Percentiles rank a stretch among this genome's conserved stretches.
phyloP scores from a whole-genome alignment of 768 basidiomycete genomes.

The Kwoniella sp. region DNA sequence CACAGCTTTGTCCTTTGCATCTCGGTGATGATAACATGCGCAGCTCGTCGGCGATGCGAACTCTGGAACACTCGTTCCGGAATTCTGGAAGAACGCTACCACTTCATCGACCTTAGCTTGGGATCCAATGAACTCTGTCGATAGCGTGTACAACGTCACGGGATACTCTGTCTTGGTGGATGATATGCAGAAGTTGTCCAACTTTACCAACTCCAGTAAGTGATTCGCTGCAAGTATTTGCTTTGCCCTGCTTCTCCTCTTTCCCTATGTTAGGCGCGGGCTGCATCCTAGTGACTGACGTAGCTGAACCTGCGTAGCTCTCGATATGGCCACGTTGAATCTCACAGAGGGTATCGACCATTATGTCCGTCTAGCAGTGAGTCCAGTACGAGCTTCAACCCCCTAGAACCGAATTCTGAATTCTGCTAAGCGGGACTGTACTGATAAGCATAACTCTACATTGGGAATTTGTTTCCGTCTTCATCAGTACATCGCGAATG shows the following conservation, averaged over 20 bases:
- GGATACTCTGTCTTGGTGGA: conserved; percentile 38
- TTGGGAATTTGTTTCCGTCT: too few species aligned
- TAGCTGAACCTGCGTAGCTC: conserved; percentile 11
- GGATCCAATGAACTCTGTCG: conserved; percentile 4
- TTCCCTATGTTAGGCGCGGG: too few species aligned
- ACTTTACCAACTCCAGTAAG: conserved; percentile 25
- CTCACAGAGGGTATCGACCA: conserved; percentile 27
- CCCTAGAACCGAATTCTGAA: too few species aligned
- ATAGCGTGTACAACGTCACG: conserved; percentile 19
- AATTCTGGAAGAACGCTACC: conserved; percentile 24
- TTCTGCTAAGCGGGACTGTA: too few species aligned
- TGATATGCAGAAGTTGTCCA: conserved; percentile 31
- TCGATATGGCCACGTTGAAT: conserved; percentile 15
- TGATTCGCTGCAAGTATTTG: too few species aligned
- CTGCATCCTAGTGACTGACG: too few species aligned
- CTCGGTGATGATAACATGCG: not conserved
- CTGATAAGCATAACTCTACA: too few species aligned
- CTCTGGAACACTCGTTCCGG: conserved; percentile 23
- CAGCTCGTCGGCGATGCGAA: conserved; percentile 21
- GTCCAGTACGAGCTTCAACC: too few species aligned
- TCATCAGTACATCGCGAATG: conserved; percentile 37
- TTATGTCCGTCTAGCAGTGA: conserved; percentile 45
- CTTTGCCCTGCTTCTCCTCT: too few species aligned
- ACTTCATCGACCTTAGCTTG: conserved; percentile 11
- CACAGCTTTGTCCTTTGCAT: not conserved